These are phyloP conservation scores for Stipa capillata DNA, from an alignment of 176 grass and related monocot species.

Conservation along the genomic window DNA sequence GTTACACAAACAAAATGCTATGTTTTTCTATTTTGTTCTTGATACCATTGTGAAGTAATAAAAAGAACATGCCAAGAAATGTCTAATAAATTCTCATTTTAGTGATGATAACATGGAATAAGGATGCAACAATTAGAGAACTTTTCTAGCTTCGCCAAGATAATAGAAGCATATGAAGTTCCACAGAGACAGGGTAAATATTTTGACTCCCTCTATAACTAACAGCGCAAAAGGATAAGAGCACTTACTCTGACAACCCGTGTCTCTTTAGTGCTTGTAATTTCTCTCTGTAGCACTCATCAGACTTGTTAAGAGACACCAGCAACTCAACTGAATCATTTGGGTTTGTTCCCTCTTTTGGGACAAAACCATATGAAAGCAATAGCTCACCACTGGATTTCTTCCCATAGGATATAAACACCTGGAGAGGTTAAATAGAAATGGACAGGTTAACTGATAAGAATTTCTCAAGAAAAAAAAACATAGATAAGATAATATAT, in stretches of 20 bases:
- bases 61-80: constrained; percentile 8
- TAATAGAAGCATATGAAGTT: neutral
- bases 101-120: neutral
- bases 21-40: neutral
- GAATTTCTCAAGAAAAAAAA: neutral
- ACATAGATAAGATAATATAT: neutral
- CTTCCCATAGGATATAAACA: constrained; percentile 98
- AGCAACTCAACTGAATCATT: constrained; percentile 86
- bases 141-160: neutral
- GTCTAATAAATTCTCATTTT: neutral
- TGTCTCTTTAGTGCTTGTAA: constrained; percentile 61
- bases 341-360: constrained; percentile 92
- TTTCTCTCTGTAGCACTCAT: constrained; percentile 83
- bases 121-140: neutral
- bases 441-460: neutral
- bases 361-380: constrained; percentile 97
- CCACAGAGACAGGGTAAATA: neutral
- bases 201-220: neutral
- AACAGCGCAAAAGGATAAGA: neutral
- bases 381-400: constrained; percentile 95
- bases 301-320: constrained; percentile 74
- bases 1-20: neutral
- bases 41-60: neutral
- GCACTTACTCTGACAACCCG: constrained; percentile 76
- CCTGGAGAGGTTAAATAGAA: constrained; percentile 36